These are phyloP conservation scores for Chondrostereum purpureum DNA, from an alignment of 1,284 basidiomycete species.

Conservation along the genomic window DNA sequence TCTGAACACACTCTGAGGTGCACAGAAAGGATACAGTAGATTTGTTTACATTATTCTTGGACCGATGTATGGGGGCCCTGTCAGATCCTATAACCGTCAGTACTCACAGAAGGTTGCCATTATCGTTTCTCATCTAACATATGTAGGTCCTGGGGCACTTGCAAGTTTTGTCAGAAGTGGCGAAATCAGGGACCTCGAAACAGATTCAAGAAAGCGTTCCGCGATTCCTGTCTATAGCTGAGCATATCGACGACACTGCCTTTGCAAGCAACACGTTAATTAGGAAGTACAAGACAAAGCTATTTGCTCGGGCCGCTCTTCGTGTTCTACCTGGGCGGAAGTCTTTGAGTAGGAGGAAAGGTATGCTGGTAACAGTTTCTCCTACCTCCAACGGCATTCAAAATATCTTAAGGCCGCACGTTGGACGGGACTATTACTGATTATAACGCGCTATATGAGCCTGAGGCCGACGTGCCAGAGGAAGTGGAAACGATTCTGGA, in stretches of 20 bases:
- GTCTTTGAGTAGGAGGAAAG: slow-evolving; percentile 32
- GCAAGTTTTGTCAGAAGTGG: slow-evolving; percentile 69
- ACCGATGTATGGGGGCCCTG: slow-evolving; percentile 36
- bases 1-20: slow-evolving; percentile 11
- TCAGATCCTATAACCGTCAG: slow-evolving; percentile 49
- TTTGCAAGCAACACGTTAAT: slow-evolving; percentile 55
- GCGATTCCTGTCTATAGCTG: slow-evolving; percentile 38
- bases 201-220: slow-evolving; percentile 40
- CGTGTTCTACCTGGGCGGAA: slow-evolving; percentile 51
- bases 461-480: slow-evolving; percentile 72
- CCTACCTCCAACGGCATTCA: neutral
- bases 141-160: slow-evolving; percentile 24
- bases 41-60: slow-evolving; percentile 47
- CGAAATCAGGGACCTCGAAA: slow-evolving; percentile 59
- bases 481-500: slow-evolving; percentile 75
- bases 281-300: slow-evolving; percentile 62
- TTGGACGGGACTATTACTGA: slow-evolving; percentile 16
- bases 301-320: slow-evolving; percentile 56
- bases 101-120: neutral
- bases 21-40: slow-evolving; percentile 55
- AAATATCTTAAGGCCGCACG: slow-evolving; percentile 16
- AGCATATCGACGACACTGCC: slow-evolving; percentile 31
- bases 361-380: slow-evolving; percentile 21
- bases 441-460: slow-evolving; percentile 21
- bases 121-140: neutral